A percentile compares a stretch with the other conserved stretches of the same genome.
Conservation (phyloP, 805 yeast species). For the Metschnikowia colocasiae region DNA sequence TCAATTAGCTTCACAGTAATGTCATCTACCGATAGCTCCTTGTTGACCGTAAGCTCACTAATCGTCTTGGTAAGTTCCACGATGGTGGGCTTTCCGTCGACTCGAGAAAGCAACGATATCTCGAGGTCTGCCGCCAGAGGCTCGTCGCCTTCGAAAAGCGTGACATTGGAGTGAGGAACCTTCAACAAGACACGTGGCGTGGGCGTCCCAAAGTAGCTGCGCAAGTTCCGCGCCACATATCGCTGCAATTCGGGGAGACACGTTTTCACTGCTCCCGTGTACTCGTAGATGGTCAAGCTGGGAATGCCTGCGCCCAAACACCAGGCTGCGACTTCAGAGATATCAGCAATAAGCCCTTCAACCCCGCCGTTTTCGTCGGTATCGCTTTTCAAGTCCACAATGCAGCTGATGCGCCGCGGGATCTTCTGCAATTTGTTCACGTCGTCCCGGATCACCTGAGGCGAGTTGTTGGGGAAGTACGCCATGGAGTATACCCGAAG, state of each 20-base stretch:
- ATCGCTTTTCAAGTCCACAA: constrained; percentile 68
- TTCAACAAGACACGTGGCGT: constrained; percentile 60
- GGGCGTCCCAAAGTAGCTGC: constrained; percentile 69
- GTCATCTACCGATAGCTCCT: constrained; percentile 60
- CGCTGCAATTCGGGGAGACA: constrained; percentile 49
- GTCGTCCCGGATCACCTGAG: constrained; percentile 83
- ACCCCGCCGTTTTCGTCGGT: constrained; percentile 88
- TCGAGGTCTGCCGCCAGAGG: constrained; percentile 45
- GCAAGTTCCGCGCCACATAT: constrained; percentile 55
- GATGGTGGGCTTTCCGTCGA: constrained; percentile 87
- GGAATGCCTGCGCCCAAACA: constrained; percentile 83
- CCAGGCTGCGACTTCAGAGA: constrained; percentile 83
- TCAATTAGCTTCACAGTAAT: constrained; percentile 75
- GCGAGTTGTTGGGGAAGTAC: constrained; percentile 68
- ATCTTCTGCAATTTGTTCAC: constrained; percentile 67
- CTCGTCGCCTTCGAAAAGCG: constrained; percentile 29
- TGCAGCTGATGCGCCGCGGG: constrained; percentile 72
- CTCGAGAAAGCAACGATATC: constrained; percentile 61
- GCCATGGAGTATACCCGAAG: constrained; percentile 57
- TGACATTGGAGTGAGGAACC: constrained; percentile 63
- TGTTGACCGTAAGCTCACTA: constrained; percentile 64
- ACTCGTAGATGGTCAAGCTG: constrained; percentile 70
- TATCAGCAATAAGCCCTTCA: constrained; percentile 72
- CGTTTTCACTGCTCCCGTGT: constrained; percentile 54
- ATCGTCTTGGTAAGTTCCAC: constrained; percentile 84